These are phyloP conservation scores for Eucalyptus albens DNA, from an alignment of 345 rosid genomes.

Conservation along the genomic window DNA sequence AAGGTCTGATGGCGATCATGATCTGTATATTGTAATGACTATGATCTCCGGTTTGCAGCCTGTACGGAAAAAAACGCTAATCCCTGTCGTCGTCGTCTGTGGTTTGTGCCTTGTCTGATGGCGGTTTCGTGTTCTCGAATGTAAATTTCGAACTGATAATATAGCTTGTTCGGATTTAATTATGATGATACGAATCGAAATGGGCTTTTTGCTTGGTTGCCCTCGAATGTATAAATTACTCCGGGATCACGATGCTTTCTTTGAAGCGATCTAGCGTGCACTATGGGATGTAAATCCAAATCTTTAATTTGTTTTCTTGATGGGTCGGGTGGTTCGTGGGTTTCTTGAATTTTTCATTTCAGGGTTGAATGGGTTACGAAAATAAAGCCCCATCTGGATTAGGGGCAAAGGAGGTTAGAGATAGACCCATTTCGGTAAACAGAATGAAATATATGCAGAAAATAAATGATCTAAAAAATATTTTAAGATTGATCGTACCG, in stretches of 20 bases:
- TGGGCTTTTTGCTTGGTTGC: neutral
- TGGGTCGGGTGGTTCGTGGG: neutral
- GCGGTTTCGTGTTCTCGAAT: neutral
- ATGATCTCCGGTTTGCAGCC: neutral
- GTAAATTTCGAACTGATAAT: neutral
- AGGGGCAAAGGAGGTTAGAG: neutral
- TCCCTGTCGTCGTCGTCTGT: neutral
- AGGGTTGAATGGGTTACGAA: neutral
- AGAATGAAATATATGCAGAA: neutral
- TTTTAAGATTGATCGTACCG: fast-evolving
- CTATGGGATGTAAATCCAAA: neutral
- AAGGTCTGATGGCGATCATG: neutral
- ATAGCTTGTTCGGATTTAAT: neutral
- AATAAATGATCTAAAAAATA: neutral
- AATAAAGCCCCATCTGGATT: neutral
- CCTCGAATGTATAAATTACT: neutral
- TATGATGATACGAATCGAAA: neutral
- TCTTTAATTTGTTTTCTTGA: neutral
- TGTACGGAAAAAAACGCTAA: neutral
- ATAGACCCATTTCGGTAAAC: neutral
- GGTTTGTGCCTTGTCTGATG: neutral
- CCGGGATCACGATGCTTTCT: neutral
- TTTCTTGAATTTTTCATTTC: neutral
- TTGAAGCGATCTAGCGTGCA: neutral
- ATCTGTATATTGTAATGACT: neutral